Evolutionary conservation across 108 stramenopile genomes (phyloP), one percentile per base, ranked within the genome.

Genomic region (Craspedostauros australis): DNA sequence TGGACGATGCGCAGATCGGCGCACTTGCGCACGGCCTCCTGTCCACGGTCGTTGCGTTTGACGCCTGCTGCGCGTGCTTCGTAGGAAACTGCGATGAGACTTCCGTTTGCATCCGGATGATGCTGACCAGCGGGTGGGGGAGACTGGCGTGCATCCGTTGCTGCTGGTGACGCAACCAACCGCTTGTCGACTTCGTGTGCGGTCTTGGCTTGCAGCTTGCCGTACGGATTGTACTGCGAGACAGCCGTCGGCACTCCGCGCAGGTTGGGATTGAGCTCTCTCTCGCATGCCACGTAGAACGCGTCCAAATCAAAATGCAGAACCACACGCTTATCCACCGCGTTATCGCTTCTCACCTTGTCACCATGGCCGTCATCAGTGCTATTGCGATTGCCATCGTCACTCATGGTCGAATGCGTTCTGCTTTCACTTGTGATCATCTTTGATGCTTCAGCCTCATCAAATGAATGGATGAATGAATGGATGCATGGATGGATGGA

Each of bases 21-120:
- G 50, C 75, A 76, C 31, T 60, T 66, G 8, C 14, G 15, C 39
- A 50, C 29, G 11, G 75, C 75, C 23, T 71, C 58, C 39, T 39
- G 26, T 21, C 70, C 70, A 4, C 57, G 48, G 53, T 70, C 70
- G 27, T 57, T 57, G 6, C 75, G 52, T 49, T 57, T 68, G 15
- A 76, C 75, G 4, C 70, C 70, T 2, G 24, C 36, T 15, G 58
- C 69, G 22, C 75, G 46, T 29, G 75, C 75, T 39, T 76, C 75
- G 33, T 76, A 76, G 8, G 44, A 48, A 12, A 76, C 75, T 12
- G 75, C 75, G 38, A 76, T 76, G 23, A 76, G 31, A 11, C 32
- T 37, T 21, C 62, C 62, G 31, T 64, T 64, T 3, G 42, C 28
- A 24, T 55, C 54, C 4, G 43, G 20, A 6, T 44, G 8, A 16